These are phyloP conservation scores for Pythium insidiosum DNA, from an alignment of 352 stramenopile genomes.

Conservation along the genomic window DNA sequence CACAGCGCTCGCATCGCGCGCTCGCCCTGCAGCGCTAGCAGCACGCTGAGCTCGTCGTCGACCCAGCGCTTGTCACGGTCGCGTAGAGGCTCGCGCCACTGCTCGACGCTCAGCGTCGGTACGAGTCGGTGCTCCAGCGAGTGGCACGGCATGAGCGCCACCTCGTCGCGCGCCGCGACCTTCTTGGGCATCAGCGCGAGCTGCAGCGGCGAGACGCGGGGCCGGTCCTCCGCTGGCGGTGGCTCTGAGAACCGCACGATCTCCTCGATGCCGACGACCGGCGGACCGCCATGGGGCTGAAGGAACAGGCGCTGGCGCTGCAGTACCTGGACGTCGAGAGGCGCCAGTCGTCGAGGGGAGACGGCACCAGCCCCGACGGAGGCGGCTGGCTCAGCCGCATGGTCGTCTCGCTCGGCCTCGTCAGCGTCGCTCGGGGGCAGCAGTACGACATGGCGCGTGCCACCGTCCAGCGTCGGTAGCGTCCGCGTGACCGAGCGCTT, in stretches of 20 bases:
- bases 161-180: slow-evolving; percentile 34
- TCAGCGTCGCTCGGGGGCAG: not conserved
- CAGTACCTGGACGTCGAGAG: slow-evolving; percentile 28
- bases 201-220: slow-evolving; percentile 24
- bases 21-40: slow-evolving; percentile 13
- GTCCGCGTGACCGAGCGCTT: not conserved
- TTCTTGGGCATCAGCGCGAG: slow-evolving; percentile 42
- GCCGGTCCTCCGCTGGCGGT: slow-evolving; percentile 4
- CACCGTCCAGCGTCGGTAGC: slow-evolving; percentile 1
- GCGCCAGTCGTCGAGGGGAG: slow-evolving; percentile 13
- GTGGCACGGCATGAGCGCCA: slow-evolving; percentile 72
- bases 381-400: not conserved
- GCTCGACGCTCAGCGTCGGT: slow-evolving; percentile 23
- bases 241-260: slow-evolving; percentile 40
- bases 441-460: not conserved
- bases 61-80: slow-evolving; percentile 54
- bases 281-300: slow-evolving; percentile 3
- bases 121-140: slow-evolving; percentile 34
- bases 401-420: not conserved
- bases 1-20: slow-evolving; percentile 1
- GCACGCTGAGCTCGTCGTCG: slow-evolving; percentile 34
- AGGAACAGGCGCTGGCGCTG: slow-evolving; percentile 38
- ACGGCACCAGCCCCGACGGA: too few species aligned
- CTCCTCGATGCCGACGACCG: slow-evolving; percentile 31
- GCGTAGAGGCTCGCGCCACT: slow-evolving; percentile 44